These are phyloP conservation scores for Cercospora beticola DNA, from an alignment of 2,329 filamentous ascomycete genomes.

Conservation along the genomic window DNA sequence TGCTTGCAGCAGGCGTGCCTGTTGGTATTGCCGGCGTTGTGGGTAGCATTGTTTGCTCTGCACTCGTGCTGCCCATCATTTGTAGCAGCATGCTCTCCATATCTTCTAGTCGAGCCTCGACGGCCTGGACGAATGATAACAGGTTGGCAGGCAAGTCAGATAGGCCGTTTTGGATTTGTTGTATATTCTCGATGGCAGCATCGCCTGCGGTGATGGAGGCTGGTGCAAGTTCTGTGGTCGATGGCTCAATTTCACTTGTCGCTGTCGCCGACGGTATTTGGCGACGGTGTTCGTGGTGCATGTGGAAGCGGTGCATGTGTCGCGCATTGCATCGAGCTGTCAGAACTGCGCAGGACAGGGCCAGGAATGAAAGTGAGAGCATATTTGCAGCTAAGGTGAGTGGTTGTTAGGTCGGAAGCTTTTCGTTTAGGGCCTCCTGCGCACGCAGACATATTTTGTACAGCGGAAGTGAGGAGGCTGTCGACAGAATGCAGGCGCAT, in stretches of 20 bases:
- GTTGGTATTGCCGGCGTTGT: not conserved
- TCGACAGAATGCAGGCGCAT: slow-evolving; percentile 15
- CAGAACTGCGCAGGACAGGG: slow-evolving; percentile 1
- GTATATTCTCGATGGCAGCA: slow-evolving; percentile 23
- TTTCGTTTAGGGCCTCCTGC: not conserved
- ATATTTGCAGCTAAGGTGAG: not conserved
- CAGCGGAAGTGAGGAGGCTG: slow-evolving; percentile 12
- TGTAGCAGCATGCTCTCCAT: slow-evolving; percentile 18
- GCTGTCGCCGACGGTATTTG: not conserved
- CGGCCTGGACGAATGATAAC: slow-evolving; percentile 18
- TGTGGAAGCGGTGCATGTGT: slow-evolving; percentile 13
- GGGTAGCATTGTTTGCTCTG: not conserved
- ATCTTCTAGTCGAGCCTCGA: slow-evolving; percentile 18
- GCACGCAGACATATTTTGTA: not conserved
- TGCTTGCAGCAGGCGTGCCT: not conserved
- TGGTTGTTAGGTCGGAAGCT: not conserved
- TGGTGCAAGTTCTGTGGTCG: not conserved
- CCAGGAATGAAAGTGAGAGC: not conserved
- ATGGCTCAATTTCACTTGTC: not conserved
- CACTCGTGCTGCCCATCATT: not conserved
- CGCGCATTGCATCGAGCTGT: not conserved
- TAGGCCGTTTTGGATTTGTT: slow-evolving; percentile 22
- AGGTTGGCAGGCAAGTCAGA: slow-evolving; percentile 23
- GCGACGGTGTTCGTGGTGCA: slow-evolving; percentile 8
- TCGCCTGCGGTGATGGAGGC: slow-evolving; percentile 19